phyloP scores from a whole-genome alignment of 805 yeast genomes.

The Saccharomycopsis sp. region DNA sequence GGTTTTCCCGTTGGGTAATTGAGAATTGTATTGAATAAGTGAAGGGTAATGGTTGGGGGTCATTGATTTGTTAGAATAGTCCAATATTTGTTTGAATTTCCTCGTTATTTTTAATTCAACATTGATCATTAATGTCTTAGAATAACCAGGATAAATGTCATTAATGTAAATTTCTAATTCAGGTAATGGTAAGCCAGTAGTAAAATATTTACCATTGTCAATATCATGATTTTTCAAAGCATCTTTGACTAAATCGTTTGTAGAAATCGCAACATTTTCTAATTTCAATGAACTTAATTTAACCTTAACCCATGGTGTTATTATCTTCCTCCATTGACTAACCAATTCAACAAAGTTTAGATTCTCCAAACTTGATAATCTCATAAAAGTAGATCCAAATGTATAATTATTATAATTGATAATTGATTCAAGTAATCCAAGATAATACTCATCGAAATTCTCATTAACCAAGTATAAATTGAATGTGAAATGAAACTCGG shows the following conservation, averaged over 20 bases:
- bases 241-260: conserved; percentile 8
- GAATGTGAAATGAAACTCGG: conserved; percentile 13
- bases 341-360: conserved; percentile 7
- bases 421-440: conserved; percentile 9
- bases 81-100: conserved; percentile 13
- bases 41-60: not conserved
- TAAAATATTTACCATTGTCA: no score
- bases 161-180: conserved; percentile 12
- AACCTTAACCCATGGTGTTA: conserved; percentile 16
- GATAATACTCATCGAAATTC: conserved; percentile 7
- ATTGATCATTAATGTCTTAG: conserved; percentile 14
- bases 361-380: conserved; percentile 5
- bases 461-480: conserved; percentile 7
- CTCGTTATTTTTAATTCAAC: conserved; percentile 4
- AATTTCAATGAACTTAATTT: conserved; percentile 7
- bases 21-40: not conserved
- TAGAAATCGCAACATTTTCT: conserved; percentile 6
- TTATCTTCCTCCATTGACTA: conserved; percentile 10
- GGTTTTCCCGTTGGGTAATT: not conserved
- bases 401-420: conserved; percentile 14
- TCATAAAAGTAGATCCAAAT: conserved; percentile 14
- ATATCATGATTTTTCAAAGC: not conserved
- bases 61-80: not conserved
- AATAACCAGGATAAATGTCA: conserved; percentile 19
- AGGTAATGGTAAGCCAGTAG: no score